Evolutionary conservation across 2,329 filamentous ascomycete genomes (phyloP), one percentile per base, ranked within the genome.

Genomic region (Ophidiomyces ophidiicola): DNA sequence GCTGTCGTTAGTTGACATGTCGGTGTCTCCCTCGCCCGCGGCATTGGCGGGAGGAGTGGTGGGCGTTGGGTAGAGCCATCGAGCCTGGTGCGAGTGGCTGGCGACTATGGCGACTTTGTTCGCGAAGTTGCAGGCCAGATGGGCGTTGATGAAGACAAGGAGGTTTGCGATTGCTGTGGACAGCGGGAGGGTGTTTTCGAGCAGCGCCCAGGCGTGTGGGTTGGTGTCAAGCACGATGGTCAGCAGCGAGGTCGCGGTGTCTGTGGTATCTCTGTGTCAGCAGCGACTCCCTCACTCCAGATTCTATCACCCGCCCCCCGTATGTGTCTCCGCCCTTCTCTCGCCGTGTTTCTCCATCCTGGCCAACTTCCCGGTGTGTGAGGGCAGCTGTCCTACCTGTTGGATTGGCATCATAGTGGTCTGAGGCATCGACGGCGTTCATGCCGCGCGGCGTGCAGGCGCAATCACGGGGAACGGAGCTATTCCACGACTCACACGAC

Each of bases 141-240:
- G 92, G 40, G 88, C 85, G 61, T 98, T 96, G 64, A 94, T 79
- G 64, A 94, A 96, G 66, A 98, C 80, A 53, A 96, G 79, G 47
- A 96, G 74, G 62, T 88, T 81, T 45, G 88, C 84, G 44, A 98
- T 70, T 45, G 85, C 85, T 53, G 81, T 80, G 35, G 82, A 82
- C 44, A 98, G 74, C 19, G 88, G 77, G 5, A 96, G 76, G 21
- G 74, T 74, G 41, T 76, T 64, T 44, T 78, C 70, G 31, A 96
- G 74, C 44, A 83, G 71, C 5, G 83, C 78, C 90, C 90, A 94
- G 51, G 90, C 87, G 51, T 87, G 82, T 2, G 90, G 90, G 58
- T 98, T 98, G 18, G 88, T 94, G 66, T 98, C 90, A 65, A 98
- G 74, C 54, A 98, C 72, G 53, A 98, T 79, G 50, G 85, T 81